phyloP scores from a whole-genome alignment of 148 eudicot species.

The Euryodendron excelsum region DNA sequence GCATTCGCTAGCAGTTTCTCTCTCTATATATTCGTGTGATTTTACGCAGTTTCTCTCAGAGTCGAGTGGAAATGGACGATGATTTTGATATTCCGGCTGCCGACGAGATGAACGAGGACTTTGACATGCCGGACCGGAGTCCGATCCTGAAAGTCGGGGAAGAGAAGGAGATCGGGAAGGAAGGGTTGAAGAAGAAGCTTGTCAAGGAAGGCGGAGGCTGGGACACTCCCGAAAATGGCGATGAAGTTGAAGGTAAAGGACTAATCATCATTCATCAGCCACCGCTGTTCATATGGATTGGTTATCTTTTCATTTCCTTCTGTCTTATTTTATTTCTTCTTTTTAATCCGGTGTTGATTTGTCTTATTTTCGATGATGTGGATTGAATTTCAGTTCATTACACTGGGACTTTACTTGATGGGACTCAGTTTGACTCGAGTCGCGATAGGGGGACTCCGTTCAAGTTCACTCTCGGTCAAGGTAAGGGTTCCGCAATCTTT shows the following conservation, averaged over 20 bases:
- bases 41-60: conserved; percentile 8
- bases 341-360: background rate
- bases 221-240: conserved; percentile 88
- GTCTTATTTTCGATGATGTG: background rate
- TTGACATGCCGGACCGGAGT: conserved; percentile 49
- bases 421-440: conserved; percentile 88
- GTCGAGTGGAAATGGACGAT: conserved; percentile 44
- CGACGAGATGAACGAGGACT: conserved; percentile 58
- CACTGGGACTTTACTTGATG: conserved; percentile 89
- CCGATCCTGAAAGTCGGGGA: conserved; percentile 69
- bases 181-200: conserved; percentile 92
- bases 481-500: conserved; percentile 25
- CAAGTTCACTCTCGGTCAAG: conserved; percentile 93
- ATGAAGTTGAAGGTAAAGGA: conserved; percentile 79
- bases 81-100: conserved; percentile 70
- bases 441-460: conserved; percentile 82
- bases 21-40: background rate
- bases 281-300: no score
- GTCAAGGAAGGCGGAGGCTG: conserved; percentile 81
- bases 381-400: conserved; percentile 70
- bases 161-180: conserved; percentile 73
- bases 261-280: background rate
- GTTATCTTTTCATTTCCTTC: no score
- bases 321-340: background rate
- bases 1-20: background rate